Evolutionary conservation across 1,284 basidiomycete species (phyloP), one percentile per base, ranked within the genome.

Genomic region (Cryptococcus sp.): DNA sequence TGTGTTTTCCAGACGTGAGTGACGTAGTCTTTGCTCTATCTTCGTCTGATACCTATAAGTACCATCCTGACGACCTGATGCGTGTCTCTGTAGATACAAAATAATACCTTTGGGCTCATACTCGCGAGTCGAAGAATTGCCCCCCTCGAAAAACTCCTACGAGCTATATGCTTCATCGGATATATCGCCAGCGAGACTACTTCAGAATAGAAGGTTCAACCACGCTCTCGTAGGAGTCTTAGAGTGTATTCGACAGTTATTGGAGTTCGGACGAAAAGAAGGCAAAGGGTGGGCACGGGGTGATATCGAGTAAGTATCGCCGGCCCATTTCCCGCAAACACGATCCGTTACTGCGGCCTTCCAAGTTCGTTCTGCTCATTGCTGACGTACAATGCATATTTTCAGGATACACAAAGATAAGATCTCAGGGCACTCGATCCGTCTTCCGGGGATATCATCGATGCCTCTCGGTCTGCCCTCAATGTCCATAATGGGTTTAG

Each of bases 201-300:
- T 98, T 44, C 94, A 98, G 73, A 96, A 96, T 70, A 85, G 95
- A 25, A 84, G 95, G 17, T 99, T 99, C 78, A 95, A 98, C 77
- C 86, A 89, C 64, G 96, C 89, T 2, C 95, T 99, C 87, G 91
- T 95, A 5, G 92, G 91, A 3, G 92, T 99, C 66, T 82, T 99
- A 46, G 93, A 97, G 62, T 97, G 94, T 72, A 80, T 99, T 44
- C 87, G 91, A 65, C 93, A 98, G 72, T 80, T 97, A 40, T 87
- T 90, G 75, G 93, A 95, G 54, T 86, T 87, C 69, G 89, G 91
- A 39, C 86, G 85, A 70, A 81, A 83, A 15, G 85, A 88, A 65
- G 90, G 94, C 64, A 83, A 22, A 79, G 80, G 52, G 80, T 94
- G 46, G 89, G 93, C 58, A 86, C 93, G 66, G 84, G 87, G 91